Base-by-base conservation (phyloP, 139 green algal species). In the Picochlorum sp. region DNA sequence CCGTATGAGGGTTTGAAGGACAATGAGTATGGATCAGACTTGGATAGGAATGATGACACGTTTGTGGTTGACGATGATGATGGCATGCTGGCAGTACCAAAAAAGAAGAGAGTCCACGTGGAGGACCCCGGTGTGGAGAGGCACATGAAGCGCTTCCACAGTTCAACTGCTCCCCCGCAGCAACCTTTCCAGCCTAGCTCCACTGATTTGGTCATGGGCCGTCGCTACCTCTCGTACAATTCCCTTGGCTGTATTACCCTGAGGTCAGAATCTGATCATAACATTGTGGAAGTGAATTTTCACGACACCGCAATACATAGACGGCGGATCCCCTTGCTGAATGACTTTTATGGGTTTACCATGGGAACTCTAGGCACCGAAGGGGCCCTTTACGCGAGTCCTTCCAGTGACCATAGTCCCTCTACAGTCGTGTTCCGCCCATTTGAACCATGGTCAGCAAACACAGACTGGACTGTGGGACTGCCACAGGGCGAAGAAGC, bases 341-440 rank as follows among this genome's bases (percentile, higher is more conserved):
- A 71, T 15, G 90, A 97, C 74, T 91, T 86, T 61, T 92, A 80
- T 49, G 83, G 82, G 14, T 92, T 95, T 73, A 79, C 65, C 0
- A 51, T 88, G 55, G 90, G 74, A 2, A 67, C 76, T 2, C 72
- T 96, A n/a, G 73, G 83, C 3, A 66, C 74, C 3, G 68, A 66
- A 32, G 90, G 90, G 5, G 80, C 76, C 9, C 41, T 84, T 13
- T 87, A 91, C 61, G 81, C 79, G 45, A 74, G 59, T 58, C 67
- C 54, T 0, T 49, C 69, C 26, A 70, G 56, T 52, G 15, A 24
- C 10, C 66, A 79, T n/a, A 57, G 62, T 6, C 49, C 62, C 5
- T 68, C 45, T 30, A 83, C 72, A 18, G 4, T 94, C 6, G 61
- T 88, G 51, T 96, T 83, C 70, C 71, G 84, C 3, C 81, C 84